These are phyloP conservation scores for Cornus suecica DNA, from an alignment of 148 eudicot genomes.

Conservation along the genomic window DNA sequence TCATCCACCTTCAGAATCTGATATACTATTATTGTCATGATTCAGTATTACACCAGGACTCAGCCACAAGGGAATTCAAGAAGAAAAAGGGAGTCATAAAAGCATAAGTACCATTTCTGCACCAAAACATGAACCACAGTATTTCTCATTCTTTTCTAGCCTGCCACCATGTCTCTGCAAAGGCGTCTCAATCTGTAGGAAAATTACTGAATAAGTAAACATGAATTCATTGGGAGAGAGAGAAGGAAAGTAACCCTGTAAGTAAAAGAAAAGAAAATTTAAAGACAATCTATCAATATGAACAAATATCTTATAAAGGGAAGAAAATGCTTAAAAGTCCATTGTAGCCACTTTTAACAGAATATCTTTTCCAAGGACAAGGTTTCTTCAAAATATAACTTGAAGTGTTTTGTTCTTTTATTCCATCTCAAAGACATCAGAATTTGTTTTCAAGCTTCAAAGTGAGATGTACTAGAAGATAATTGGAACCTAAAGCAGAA, in stretches of 20 bases:
- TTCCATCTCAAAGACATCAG: not conserved
- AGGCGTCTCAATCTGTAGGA: conserved; percentile 75
- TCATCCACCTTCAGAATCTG: not conserved
- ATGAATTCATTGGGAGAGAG: too few relatives aligned
- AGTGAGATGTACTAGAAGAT: not conserved
- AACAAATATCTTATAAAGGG: not conserved
- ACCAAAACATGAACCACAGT: conserved; percentile 97
- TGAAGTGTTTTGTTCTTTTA: not conserved
- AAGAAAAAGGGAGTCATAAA: conserved; percentile 4
- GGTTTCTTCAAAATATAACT: not conserved
- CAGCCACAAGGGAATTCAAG: not conserved
- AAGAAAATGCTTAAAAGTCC: not conserved
- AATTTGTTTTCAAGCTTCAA: not conserved
- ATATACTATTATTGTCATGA: not conserved
- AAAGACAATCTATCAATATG: not conserved
- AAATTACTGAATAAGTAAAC: not conserved
- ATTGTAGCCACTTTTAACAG: not conserved
- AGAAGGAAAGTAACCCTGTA: conserved; percentile 1
- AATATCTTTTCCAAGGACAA: not conserved
- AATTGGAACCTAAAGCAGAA: not conserved
- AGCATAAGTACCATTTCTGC: conserved; percentile 63
- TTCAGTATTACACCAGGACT: not conserved
- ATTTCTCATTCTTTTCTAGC: conserved; percentile 81
- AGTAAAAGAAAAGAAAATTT: conserved; percentile 5
- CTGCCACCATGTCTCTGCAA: conserved; percentile 97